A percentile compares a stretch with the other conserved stretches of the same genome.
Evolutionary conservation across 1,139 yeast species (phyloP).

Genomic region (Nakaseomyces nivariensis): DNA sequence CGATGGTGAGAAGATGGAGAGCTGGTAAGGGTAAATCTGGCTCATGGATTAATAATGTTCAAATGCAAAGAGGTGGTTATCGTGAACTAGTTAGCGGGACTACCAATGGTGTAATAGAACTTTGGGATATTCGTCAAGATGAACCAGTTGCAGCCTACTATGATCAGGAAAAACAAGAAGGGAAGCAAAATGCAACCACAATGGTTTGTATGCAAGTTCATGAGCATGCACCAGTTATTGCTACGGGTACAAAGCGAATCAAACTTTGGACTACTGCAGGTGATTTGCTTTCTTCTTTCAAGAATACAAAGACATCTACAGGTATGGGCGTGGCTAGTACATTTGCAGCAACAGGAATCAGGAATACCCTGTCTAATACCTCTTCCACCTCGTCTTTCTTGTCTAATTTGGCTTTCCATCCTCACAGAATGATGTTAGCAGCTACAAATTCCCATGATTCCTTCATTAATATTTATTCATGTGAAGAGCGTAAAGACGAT

Average conservation of each 20-base stretch:
- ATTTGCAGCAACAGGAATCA: constrained; percentile 25
- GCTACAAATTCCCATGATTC: constrained; percentile 76
- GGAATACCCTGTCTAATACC: constrained; percentile 13
- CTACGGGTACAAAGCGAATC: constrained; percentile 75
- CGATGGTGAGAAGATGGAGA: constrained; percentile 80
- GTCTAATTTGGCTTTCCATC: constrained; percentile 70
- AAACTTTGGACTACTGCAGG: constrained; percentile 86
- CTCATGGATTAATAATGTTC: constrained; percentile 68
- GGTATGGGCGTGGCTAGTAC: constrained; percentile 26
- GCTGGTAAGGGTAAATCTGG: constrained; percentile 29
- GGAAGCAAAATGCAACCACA: constrained; percentile 21
- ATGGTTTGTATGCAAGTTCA: constrained; percentile 75
- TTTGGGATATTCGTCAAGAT: constrained; percentile 81
- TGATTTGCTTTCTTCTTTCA: constrained; percentile 52
- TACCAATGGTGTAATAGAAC: constrained; percentile 67
- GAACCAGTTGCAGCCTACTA: constrained; percentile 61
- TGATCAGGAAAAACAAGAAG: constrained; percentile 37
- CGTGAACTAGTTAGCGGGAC: constrained; percentile 83
- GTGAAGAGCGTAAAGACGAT: constrained; percentile 30
- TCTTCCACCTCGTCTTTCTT: constrained; percentile 37
- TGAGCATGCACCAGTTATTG: constrained; percentile 92
- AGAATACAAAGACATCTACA: constrained; percentile 38
- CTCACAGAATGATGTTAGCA: constrained; percentile 90
- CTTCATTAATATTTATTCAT: constrained; percentile 55
- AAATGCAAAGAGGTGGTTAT: constrained; percentile 94